Percentiles rank a stretch among this genome's conserved stretches.
These are phyloP conservation scores for Thielaviopsis musarum DNA, from an alignment of 2,329 filamentous ascomycete genomes.

Conservation along the genomic window DNA sequence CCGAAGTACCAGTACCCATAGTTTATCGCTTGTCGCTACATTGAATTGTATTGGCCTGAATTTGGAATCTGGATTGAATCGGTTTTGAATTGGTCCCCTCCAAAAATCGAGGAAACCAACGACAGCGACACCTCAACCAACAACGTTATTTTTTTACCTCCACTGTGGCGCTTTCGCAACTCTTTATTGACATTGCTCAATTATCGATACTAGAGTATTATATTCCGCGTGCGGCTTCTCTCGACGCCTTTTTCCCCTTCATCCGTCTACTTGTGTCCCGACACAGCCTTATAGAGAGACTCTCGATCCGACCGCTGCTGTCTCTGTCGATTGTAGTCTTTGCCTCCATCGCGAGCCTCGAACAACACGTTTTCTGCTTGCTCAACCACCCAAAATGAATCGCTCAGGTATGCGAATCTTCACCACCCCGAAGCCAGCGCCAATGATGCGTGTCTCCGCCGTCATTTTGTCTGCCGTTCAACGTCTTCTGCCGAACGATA, in stretches of 20 bases:
- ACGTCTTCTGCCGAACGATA: not conserved
- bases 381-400: constrained; percentile 2
- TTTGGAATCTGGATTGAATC: not conserved
- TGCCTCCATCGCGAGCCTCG: not conserved
- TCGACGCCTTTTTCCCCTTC: not conserved
- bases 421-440: constrained; percentile 12
- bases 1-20: not conserved
- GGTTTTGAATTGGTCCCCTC: not conserved
- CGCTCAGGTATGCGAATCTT: constrained; percentile 8
- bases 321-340: not conserved
- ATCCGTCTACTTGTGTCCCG: not conserved
- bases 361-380: not conserved
- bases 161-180: not conserved
- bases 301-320: not conserved
- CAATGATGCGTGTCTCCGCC: constrained; percentile 12
- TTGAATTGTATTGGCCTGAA: not conserved
- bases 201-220: not conserved
- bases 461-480: not conserved
- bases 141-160: not conserved
- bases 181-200: not conserved
- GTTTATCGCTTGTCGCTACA: not conserved
- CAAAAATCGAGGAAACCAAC: not conserved
- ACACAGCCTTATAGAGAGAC: not conserved
- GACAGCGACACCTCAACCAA: not conserved
- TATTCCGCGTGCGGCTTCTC: not conserved